phyloP scores from a whole-genome alignment of 768 basidiomycete species.

The Leccinum subgranulosum region DNA sequence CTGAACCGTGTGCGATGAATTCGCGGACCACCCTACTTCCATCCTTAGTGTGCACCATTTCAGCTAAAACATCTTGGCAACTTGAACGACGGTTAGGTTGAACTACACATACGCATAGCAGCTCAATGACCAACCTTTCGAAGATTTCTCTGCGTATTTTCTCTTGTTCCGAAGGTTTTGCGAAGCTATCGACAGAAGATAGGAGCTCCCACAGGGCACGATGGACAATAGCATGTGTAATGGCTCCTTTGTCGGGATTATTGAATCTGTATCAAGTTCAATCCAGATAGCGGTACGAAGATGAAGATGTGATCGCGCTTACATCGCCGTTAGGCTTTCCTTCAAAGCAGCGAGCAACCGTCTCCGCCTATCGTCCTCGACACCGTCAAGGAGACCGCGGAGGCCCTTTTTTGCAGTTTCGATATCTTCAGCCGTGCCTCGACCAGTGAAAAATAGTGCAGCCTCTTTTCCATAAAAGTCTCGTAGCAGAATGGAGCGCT shows the following conservation, averaged over 20 bases:
- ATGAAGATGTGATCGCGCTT: constrained; percentile 31
- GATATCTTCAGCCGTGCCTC: constrained; percentile 59
- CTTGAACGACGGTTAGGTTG: constrained; percentile 35
- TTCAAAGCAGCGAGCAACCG: constrained; percentile 68
- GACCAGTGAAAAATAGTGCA: constrained; percentile 57
- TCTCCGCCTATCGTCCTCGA: constrained; percentile 59
- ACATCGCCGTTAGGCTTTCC: constrained; percentile 77
- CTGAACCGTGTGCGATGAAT: constrained; percentile 76
- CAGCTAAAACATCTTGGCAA: constrained; percentile 81
- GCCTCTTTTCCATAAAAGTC: constrained; percentile 93
- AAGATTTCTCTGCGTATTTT: constrained; percentile 77
- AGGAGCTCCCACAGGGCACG: constrained; percentile 87
- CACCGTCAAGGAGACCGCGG: constrained; percentile 60
- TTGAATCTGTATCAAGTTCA: constrained; percentile 61
- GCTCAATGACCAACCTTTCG: constrained; percentile 52
- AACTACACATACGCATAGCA: background rate
- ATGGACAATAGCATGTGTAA: constrained; percentile 86
- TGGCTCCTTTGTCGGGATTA: constrained; percentile 85
- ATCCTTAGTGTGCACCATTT: constrained; percentile 93
- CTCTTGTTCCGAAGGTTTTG: constrained; percentile 66
- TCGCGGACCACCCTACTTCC: constrained; percentile 85
- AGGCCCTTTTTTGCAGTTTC: constrained; percentile 66
- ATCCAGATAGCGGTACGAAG: background rate
- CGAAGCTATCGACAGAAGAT: constrained; percentile 50
- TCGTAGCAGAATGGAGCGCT: constrained; percentile 73